Conservation (phyloP, 768 basidiomycete genomes). For the Xerocomus spinulosus region DNA sequence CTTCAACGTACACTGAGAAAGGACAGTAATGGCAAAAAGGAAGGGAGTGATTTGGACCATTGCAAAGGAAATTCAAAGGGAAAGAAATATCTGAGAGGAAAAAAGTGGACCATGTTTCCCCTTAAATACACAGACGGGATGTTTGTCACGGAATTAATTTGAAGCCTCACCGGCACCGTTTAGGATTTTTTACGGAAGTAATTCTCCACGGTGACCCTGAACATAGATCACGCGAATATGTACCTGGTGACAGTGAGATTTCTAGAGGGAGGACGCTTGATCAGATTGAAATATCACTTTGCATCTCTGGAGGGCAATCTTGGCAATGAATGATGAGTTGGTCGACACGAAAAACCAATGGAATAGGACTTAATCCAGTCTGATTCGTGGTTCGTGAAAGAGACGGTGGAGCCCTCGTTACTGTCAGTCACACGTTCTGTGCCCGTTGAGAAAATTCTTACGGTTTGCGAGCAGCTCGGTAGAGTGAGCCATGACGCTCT, state of each 20-base stretch:
- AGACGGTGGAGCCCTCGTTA: too few relatives aligned
- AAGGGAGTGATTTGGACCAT: conserved; percentile 24
- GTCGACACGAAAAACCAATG: too few relatives aligned
- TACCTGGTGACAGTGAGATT: too few relatives aligned
- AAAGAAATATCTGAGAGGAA: background rate
- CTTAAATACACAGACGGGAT: conserved; percentile 3
- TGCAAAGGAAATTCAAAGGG: background rate
- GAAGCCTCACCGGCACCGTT: background rate
- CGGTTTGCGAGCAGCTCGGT: background rate
- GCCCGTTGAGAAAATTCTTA: background rate
- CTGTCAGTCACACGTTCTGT: too few relatives aligned
- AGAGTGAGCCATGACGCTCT: background rate
- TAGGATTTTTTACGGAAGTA: too few relatives aligned
- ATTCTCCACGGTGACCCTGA: conserved; percentile 1
- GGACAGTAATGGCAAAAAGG: conserved; percentile 8
- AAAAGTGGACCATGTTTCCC: background rate
- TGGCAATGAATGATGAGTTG: too few relatives aligned
- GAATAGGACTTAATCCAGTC: too few relatives aligned
- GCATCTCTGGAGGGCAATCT: background rate
- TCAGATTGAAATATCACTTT: background rate
- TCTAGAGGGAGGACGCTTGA: background rate
- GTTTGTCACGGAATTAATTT: background rate
- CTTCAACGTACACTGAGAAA: conserved; percentile 11
- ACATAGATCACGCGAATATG: too few relatives aligned
- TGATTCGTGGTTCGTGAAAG: too few relatives aligned